phyloP scores from a whole-genome alignment of 73 alveolate genomes.

The Urostyla sp. region DNA sequence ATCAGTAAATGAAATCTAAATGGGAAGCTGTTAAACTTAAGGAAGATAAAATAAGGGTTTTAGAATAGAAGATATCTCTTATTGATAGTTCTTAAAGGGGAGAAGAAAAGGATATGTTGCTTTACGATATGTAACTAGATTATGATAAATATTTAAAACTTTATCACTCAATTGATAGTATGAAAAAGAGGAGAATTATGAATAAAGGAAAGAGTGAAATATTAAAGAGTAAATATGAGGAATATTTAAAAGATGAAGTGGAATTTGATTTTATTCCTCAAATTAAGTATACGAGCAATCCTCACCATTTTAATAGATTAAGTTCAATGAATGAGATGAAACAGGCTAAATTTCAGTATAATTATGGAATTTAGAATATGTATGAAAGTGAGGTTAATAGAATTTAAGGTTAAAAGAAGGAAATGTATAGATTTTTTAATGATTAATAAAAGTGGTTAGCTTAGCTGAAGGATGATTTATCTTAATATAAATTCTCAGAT shows the following conservation, averaged over 20 bases:
- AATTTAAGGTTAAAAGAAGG: background rate
- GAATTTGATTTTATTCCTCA: background rate
- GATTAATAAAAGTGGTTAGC: slow-evolving; percentile 32
- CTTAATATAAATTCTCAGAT: no score
- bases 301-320: slow-evolving; percentile 3
- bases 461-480: slow-evolving; percentile 2
- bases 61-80: slow-evolving; percentile 4
- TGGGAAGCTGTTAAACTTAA: background rate
- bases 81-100: background rate
- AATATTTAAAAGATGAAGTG: slow-evolving; percentile 14
- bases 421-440: slow-evolving; percentile 5
- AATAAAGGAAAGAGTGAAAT: background rate
- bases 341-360: background rate
- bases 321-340: background rate
- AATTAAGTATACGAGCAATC: background rate
- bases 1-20: background rate
- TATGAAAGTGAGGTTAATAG: slow-evolving; percentile 17
- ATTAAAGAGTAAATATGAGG: slow-evolving; percentile 17
- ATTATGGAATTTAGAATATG: no score
- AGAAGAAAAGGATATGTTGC: slow-evolving; percentile 1
- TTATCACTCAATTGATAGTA: background rate
- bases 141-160: slow-evolving; percentile 39
- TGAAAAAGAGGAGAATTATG: background rate
- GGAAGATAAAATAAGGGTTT: slow-evolving; percentile 35
- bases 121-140: slow-evolving; percentile 32